Evolutionary conservation across 2,329 filamentous ascomycete genomes (phyloP).

Genomic region (Microdochium bolleyi): DNA sequence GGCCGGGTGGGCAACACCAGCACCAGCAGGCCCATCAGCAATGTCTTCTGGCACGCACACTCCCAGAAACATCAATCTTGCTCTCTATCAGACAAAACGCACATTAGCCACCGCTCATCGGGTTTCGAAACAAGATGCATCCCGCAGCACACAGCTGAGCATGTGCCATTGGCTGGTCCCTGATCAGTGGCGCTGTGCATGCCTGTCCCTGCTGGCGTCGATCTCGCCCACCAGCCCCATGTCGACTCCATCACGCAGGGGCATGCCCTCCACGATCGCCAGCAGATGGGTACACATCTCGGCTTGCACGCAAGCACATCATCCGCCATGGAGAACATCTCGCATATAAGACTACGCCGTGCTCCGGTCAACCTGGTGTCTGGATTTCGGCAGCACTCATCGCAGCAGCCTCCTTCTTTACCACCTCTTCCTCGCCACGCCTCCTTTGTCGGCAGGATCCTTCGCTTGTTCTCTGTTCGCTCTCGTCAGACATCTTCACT

Average conservation of each 20-base stretch:
- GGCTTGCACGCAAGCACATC: too few species aligned
- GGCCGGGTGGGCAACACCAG: too few species aligned
- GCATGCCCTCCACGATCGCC: background rate
- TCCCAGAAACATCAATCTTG: too few species aligned
- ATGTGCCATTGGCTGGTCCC: background rate
- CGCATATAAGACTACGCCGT: background rate
- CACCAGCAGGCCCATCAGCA: too few species aligned
- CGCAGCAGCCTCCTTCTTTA: background rate
- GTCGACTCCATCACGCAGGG: too few species aligned
- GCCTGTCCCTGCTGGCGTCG: background rate
- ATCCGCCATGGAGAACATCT: background rate
- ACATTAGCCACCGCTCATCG: background rate
- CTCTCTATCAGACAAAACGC: too few species aligned
- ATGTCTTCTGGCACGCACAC: too few species aligned
- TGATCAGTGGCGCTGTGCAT: background rate
- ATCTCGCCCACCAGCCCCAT: background rate
- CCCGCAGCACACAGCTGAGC: background rate
- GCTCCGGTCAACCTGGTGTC: background rate
- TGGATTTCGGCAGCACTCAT: background rate
- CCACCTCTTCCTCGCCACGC: background rate
- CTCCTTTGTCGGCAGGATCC: background rate
- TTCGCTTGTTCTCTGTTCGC: background rate
- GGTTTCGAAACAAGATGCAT: background rate
- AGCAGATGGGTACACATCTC: background rate
- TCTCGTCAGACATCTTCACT: background rate